Base-by-base conservation (phyloP, 768 basidiomycete species). In the Boletus pseudopeckii region DNA sequence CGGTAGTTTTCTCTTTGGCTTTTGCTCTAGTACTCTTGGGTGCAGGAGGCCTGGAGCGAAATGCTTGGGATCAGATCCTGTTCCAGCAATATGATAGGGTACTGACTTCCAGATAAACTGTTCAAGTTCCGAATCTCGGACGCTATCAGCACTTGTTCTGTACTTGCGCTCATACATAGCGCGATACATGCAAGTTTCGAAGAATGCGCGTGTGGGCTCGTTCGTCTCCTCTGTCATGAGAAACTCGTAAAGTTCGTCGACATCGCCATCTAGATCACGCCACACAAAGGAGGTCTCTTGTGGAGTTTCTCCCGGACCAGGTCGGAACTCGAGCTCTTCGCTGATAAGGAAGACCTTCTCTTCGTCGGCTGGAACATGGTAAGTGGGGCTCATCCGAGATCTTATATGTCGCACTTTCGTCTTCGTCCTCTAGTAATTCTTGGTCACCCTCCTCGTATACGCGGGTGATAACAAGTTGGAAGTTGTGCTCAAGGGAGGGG, bases 401-500 rank as follows among this genome's bases (percentile, higher is more conserved):
- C 24, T 28, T 17, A 56, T n/a, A 46, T 30, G 22, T 73, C 83
- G 61, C 58, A 88, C 88, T 88, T 74, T 90, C 88, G 53, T 93
- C 93, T 69, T 96, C 92, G 61, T 98, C 96, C 64, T 97, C 94
- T 17, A 98, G 73, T 39, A 98, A 71, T 64, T 96, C 90, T 71
- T 96, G 93, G 66, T 98, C 95, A 3, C 93, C 97, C 57, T 98
- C 96, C 61, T 98, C 93, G 65, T 91, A 98, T 1, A 97, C 94
- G 55, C 95, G 80, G n/a, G 94, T 97, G 50, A 98, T 85, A 10
- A 97, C 95, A 10, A 99, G 80, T 69, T 98, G 90, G 67, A 87
- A 91, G 71, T 83, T 85, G 77, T 84, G 90, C 59, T 81, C 90
- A 41, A 88, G 65, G 1, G 83, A 77, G 32, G 88, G 84, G 44